Base-by-base conservation (phyloP, 2,329 filamentous ascomycete genomes). In the Tolypocladium endophyticum region DNA sequence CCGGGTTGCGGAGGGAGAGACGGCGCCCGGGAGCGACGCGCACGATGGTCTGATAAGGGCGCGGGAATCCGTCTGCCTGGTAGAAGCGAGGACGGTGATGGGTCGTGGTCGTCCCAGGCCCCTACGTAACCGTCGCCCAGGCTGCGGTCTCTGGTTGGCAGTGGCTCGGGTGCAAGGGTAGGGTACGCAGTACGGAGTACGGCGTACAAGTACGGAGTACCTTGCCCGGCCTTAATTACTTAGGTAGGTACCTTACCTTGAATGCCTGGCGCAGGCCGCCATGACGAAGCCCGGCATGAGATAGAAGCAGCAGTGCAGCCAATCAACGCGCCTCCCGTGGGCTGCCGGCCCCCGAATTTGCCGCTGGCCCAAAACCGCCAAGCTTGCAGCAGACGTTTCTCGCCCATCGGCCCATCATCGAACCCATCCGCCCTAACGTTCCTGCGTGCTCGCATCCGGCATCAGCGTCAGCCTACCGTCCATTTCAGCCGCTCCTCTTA, bases 301-400 rank as follows among this genome's bases (percentile, higher is more conserved):
- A 23, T 53, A 35, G 8, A 14, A 4, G 59, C 69, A 62, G 63
- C 50, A 30, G 30, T 50, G 47, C 56, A 56, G 52, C 70, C 70
- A 72, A 73, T 72, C 66, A 72, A 54, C 57, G 58, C 61, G 55
- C 53, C 54, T 61, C 59, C 59, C 61, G 62, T 64, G 63, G 61
- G 39, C 55, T 11, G 9, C 18, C 41, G 30, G 20, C 18, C 4
- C 38, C 38, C 20, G 20, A 25, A 23, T 57, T 53, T 53, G 50
- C 28, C 50, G 50, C 28, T 35, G 30, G 20, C 30, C 47, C 28
- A 30, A 33, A 33, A 33, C 18, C 47, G 20, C 16, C 16, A 12
- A 39, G 20, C 20, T 4, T 47, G 43, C n/a, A 50, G 18, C 47
- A 16, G 23, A n/a, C 50, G 30, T 35, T 8, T 35, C 50, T 53